These are phyloP conservation scores for Fusarium protoensiforme DNA, from an alignment of 2,329 filamentous ascomycete species.

Conservation along the genomic window DNA sequence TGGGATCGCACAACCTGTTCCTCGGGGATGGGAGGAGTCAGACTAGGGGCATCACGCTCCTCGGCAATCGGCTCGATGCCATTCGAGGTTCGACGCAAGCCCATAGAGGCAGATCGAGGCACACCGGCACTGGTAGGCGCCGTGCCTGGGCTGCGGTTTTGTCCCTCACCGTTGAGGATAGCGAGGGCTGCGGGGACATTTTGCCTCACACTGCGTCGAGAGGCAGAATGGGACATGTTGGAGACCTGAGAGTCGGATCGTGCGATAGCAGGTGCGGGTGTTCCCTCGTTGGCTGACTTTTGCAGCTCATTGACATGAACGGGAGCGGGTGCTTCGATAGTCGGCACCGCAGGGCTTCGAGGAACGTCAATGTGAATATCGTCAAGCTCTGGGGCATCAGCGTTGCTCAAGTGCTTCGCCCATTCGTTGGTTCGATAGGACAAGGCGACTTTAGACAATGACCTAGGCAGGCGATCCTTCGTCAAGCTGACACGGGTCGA, in stretches of 20 bases:
- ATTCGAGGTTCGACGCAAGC: slow-evolving; percentile 42
- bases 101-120: slow-evolving; percentile 36
- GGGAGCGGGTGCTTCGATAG: slow-evolving; percentile 66
- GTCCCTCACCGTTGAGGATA: slow-evolving; percentile 38
- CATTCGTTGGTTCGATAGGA: slow-evolving; percentile 95
- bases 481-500: slow-evolving; percentile 63
- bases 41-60: slow-evolving; percentile 45
- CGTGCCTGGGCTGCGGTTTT: slow-evolving; percentile 35
- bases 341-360: neutral
- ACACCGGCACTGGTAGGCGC: slow-evolving; percentile 32
- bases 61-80: slow-evolving; percentile 57
- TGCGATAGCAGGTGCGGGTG: slow-evolving; percentile 47
- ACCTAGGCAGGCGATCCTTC: slow-evolving; percentile 73
- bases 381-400: slow-evolving; percentile 77
- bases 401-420: slow-evolving; percentile 87
- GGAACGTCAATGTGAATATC: slow-evolving; percentile 63
- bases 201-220: slow-evolving; percentile 35
- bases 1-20: slow-evolving; percentile 9
- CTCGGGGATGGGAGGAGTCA: slow-evolving; percentile 32
- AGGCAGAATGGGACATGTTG: slow-evolving; percentile 26
- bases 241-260: slow-evolving; percentile 46
- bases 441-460: slow-evolving; percentile 79
- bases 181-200: slow-evolving; percentile 38
- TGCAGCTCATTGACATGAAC: slow-evolving; percentile 73
- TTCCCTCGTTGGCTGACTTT: slow-evolving; percentile 67